Base-by-base conservation (phyloP, 2,329 filamentous ascomycete genomes). In the Geosmithia putterillii region DNA sequence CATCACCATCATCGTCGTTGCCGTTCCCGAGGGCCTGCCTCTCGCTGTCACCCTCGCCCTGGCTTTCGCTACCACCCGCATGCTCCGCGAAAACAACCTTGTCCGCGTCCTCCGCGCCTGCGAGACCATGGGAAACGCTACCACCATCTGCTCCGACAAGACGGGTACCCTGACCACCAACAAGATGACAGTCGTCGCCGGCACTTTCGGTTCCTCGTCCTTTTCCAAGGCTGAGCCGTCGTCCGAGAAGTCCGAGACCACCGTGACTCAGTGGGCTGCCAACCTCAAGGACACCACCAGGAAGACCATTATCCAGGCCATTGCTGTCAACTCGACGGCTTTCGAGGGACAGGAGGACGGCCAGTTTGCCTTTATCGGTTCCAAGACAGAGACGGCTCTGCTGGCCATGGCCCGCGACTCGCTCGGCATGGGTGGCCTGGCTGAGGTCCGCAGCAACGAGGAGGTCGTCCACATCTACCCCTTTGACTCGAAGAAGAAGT, bases 151-250 rank as follows among this genome's bases (percentile, higher is more conserved):
- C 61, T 86, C 82, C 2, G 83, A 84, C 34, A 48, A 48, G 40
- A 48, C 46, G 21, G 46, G 46, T 21, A 46, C 44, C n/a, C 40
- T 48, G 74, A 64, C 61, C 0, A 79, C 83, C 45, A 84, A 84
- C 53, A 80, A 80, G 57, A 84, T 84, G 80, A 82, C 79, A 0
- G 81, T 86, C 4, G 81, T 86, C 40, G 78, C 82, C 37, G 81
- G 80, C 25, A 77, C 79, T 2, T 60, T 84, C 34, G 80, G 81
- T 12, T 60, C 56, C 21, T 54, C 52, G 20, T 60, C 54, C 44
- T 69, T 69, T 43, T 12, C 51, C 14, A 56, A 57, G 40, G 28
- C 50, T 2, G 54, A 57, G 1, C 51, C 57, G 28, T 53, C 57
- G 1, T 52, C 57, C 25, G 54, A 53, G 25, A 54, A 55, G 38